Evolutionary conservation across 202 grass and related monocot genomes (phyloP).

Genomic region (Bolboschoenoplectus hybrid): DNA sequence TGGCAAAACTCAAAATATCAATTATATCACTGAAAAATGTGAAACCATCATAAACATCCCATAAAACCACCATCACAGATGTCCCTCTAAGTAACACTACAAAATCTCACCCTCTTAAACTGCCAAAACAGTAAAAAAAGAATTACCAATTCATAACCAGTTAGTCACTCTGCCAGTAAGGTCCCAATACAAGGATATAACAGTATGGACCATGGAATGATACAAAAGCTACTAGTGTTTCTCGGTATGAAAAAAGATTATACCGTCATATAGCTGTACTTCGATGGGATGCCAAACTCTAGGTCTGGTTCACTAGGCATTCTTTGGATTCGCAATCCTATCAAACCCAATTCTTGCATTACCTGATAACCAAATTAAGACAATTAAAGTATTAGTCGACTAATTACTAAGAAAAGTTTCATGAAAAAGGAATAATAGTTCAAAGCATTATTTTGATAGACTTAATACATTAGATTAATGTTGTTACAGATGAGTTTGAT

Average conservation of each 20-base stretch:
- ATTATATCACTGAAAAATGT: constrained; percentile 2
- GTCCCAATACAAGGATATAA: neutral
- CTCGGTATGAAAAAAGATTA: constrained; percentile 24
- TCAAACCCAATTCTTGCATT: constrained; percentile 97
- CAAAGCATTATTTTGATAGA: neutral
- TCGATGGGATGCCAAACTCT: constrained; percentile 93
- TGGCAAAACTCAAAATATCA: neutral
- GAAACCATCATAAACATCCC: neutral
- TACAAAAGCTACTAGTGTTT: constrained; percentile 6
- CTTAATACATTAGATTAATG: neutral
- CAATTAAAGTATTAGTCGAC: constrained; percentile 42
- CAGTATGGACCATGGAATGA: neutral
- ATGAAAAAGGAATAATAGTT: neutral
- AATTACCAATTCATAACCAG: neutral
- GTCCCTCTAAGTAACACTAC: neutral
- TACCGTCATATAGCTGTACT: constrained; percentile 97
- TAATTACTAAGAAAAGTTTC: neutral
- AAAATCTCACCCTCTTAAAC: neutral
- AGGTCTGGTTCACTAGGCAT: constrained; percentile 84
- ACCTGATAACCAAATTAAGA: constrained; percentile 58
- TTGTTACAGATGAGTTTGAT: neutral
- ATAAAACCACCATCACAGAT: neutral
- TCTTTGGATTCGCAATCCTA: constrained; percentile 96
- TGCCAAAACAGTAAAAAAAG: neutral
- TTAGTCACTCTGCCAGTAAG: neutral